Evolutionary conservation across 75 land plant genomes (phyloP).

Genomic region (Azolla pinnata): DNA sequence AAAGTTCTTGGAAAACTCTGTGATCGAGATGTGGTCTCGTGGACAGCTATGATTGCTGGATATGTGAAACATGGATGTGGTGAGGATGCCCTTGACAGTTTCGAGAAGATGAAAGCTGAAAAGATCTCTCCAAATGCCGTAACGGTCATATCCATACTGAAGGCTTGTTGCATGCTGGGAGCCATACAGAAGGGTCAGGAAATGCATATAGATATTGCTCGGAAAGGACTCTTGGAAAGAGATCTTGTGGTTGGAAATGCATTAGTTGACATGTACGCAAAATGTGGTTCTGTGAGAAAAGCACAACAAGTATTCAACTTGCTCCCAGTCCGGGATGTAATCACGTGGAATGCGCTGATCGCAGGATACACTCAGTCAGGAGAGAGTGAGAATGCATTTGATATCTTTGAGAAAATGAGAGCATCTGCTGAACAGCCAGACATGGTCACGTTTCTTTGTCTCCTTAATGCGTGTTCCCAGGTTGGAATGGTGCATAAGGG

Average conservation of each 20-base stretch:
- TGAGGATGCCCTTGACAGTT: conserved; percentile 22
- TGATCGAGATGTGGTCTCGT: conserved; percentile 16
- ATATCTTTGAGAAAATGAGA: conserved; percentile 11
- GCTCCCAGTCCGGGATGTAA: conserved; percentile 4
- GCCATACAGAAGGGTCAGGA: conserved; percentile 25
- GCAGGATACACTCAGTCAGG: conserved; percentile 4
- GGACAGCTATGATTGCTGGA: conserved; percentile 38
- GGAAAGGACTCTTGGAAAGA: background rate
- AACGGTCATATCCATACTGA: conserved; percentile 24
- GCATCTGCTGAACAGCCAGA: too few relatives aligned
- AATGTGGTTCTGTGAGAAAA: conserved; percentile 3
- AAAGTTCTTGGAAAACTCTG: conserved; percentile 24
- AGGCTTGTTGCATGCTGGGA: conserved; percentile 26
- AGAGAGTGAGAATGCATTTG: conserved; percentile 9
- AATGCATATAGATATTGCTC: conserved; percentile 20
- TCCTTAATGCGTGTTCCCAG: too few relatives aligned
- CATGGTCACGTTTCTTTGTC: too few relatives aligned
- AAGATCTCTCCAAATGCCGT: conserved; percentile 18
- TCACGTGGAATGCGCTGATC: conserved; percentile 12
- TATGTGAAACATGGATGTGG: conserved; percentile 16
- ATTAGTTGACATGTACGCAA: conserved; percentile 5
- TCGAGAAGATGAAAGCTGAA: conserved; percentile 15
- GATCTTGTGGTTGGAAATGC: conserved; percentile 5
- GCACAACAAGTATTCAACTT: conserved; percentile 7
- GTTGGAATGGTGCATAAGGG: too few relatives aligned